These are phyloP conservation scores for Xerocomellus dryophilus DNA, from an alignment of 768 basidiomycete species.

Conservation along the genomic window DNA sequence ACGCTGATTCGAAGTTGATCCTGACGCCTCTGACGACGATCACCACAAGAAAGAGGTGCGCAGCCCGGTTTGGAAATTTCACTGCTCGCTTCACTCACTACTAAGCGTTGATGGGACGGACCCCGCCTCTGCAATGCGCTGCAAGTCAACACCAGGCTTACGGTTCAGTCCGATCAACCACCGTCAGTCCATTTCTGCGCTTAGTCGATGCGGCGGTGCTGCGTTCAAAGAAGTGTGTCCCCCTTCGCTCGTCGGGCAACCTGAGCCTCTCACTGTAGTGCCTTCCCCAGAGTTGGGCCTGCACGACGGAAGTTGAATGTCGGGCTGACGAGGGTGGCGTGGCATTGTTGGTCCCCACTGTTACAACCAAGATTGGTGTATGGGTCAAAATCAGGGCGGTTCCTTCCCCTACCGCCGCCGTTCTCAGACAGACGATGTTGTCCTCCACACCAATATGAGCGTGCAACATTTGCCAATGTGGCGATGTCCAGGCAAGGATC, in stretches of 20 bases:
- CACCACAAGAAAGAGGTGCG: conserved; percentile 27
- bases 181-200: conserved; percentile 55
- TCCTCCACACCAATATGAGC: conserved; percentile 38
- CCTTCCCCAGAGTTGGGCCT: conserved; percentile 67
- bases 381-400: conserved; percentile 34
- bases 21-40: conserved; percentile 24
- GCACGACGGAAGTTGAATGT: conserved; percentile 53
- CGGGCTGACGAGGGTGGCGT: conserved; percentile 56
- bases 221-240: conserved; percentile 71
- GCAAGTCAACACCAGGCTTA: conserved; percentile 49
- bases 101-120: conserved; percentile 89
- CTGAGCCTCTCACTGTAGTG: conserved; percentile 70
- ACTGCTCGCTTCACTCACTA: conserved; percentile 38
- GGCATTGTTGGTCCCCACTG: conserved; percentile 28
- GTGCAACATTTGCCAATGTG: too few relatives aligned
- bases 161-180: conserved; percentile 40
- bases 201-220: conserved; percentile 47
- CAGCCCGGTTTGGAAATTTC: conserved; percentile 32
- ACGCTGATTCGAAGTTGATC: conserved; percentile 19
- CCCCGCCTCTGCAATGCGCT: conserved; percentile 74
- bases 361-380: conserved; percentile 39
- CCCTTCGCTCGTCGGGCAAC: conserved; percentile 65
- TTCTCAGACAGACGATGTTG: conserved; percentile 49
- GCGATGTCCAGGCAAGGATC: conserved; percentile 34
- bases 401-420: conserved; percentile 10